Evolutionary conservation across 2,329 filamentous ascomycete species (phyloP), one percentile per base, ranked within the genome.

Genomic region (Graphilbum sp.): DNA sequence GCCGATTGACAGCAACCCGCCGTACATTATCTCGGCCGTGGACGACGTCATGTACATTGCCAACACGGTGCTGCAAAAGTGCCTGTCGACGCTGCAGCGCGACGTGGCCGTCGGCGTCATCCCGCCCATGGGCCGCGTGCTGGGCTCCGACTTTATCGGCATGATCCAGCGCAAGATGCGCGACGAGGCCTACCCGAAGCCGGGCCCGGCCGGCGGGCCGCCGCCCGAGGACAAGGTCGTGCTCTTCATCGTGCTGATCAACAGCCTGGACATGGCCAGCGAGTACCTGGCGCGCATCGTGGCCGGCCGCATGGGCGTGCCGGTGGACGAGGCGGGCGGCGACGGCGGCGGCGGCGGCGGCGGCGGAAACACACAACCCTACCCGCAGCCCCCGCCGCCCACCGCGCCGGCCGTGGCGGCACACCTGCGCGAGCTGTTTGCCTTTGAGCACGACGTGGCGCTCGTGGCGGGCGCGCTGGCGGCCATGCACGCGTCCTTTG

Each of bases 1-100:
- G 50, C 66, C 79, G 4, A 65, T 94, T 32, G 74, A 79, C 37
- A 72, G 77, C 41, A 85, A 86, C 48, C 72, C 85, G 3, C 90
- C 90, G 1, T 92, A 84, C 52, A 94, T 98, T 50, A 88, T 90
- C 32, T 86, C 87, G 2, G 87, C 88, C 0, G 87, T 98, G 9
- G 90, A 98, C 61, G 90, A 95, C 60, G 86, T 96, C 52, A 96
- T 98, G 88, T 98, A 96, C 59, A 95, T 98, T 49, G 83, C 94
- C 53, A 93, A 92, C 53, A 79, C 88, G 36, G 81, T 96, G 25
- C 67, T 96, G 8, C 80, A 92, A 46, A 79, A 88, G 46, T 82
- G 85, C 0, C 65, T 96, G 18, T 79, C 83, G 1, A 96, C 92
- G 1, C 84, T 82, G 2, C 87, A 95, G 53, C 68, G 77, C 47